Evolutionary conservation across 164 flowering plant species (phyloP).

Genomic region (Annona cherimola): DNA sequence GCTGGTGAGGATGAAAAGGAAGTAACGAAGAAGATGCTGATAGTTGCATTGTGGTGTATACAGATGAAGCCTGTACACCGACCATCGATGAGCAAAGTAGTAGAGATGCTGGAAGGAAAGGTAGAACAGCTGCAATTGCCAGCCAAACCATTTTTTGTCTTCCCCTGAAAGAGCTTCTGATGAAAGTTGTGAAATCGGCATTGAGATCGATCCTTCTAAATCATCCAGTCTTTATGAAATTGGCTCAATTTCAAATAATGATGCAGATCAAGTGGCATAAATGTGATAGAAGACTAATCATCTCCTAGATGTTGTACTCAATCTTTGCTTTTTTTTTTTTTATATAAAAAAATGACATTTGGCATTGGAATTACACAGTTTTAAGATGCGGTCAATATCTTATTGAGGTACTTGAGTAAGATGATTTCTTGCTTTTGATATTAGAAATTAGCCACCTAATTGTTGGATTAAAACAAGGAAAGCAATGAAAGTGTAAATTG

Average conservation of each 20-base stretch:
- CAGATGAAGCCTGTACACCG: slow-evolving; percentile 24
- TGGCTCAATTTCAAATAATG: not conserved
- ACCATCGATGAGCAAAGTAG: slow-evolving; percentile 23
- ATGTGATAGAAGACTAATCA: not conserved
- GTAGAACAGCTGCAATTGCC: slow-evolving; percentile 18
- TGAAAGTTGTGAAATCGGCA: not conserved
- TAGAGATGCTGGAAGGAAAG: slow-evolving; percentile 23
- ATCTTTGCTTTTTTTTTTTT: too few relatives aligned
- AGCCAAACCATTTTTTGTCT: slow-evolving; percentile 7
- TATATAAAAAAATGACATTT: too few relatives aligned
- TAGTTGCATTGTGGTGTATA: slow-evolving; percentile 28
- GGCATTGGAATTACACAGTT: too few relatives aligned
- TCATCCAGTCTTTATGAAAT: not conserved
- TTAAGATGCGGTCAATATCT: too few relatives aligned
- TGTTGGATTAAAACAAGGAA: too few relatives aligned
- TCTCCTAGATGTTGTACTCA: too few relatives aligned
- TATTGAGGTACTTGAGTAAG: too few relatives aligned
- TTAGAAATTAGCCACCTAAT: too few relatives aligned
- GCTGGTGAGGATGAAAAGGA: slow-evolving; percentile 6
- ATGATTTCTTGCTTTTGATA: too few relatives aligned
- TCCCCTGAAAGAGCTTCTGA: not conserved
- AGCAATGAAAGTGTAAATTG: too few relatives aligned
- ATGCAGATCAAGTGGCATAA: not conserved
- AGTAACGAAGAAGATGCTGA: slow-evolving; percentile 17
- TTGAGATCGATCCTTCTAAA: not conserved